Evolutionary conservation across 192 early-diverging fungal genomes (phyloP), one percentile per base, ranked within the genome.

Genomic region (Umbelopsis sp.): DNA sequence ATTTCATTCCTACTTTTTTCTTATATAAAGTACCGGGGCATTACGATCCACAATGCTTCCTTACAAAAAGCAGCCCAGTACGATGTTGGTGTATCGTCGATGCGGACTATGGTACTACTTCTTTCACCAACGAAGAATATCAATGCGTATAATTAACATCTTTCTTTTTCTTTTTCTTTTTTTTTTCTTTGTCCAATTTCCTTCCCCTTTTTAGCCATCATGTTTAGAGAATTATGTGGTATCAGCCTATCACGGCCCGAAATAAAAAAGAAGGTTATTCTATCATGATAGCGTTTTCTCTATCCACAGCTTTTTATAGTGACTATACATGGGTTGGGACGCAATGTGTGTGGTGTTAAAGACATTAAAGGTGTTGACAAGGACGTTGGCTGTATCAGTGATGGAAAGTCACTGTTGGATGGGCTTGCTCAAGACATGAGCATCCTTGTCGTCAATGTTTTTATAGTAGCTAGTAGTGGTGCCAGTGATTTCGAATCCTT

Each of bases 381-480:
- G 56, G 26, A n/a, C 20, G 31, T 11, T 62, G 3, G 31, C 56
- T 4, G 31, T 62, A 62, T 62, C 56, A 32, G 56, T 62, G 31
- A 62, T 10, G 17, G 31, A 62, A 32, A 62, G 56, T 62, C 56
- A 62, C 56, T 62, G 56, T 2, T 62, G 26, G 31, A 62, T 36
- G n/a, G 26, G 11, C 31, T 62, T 62, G 56, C 8, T 62, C 26
- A 62, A 26, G 51, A 90, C 75, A 75, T 89, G 93, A 7, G 96
- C 96, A 77, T 95, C 88, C 49, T 90, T 83, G 26, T 91, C 94
- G n/a, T 89, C 86, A 56, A 97, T 90, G 47, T 89, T 88, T 53
- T 86, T 88, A 80, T 98, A 98, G 76, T 97, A 98, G 59, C 87
- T 86, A 69, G 89, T 77, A 6, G 90, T 83, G 29, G 83, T 84